phyloP scores from a whole-genome alignment of 306 rosid genomes.

The Purshia tridentata region DNA sequence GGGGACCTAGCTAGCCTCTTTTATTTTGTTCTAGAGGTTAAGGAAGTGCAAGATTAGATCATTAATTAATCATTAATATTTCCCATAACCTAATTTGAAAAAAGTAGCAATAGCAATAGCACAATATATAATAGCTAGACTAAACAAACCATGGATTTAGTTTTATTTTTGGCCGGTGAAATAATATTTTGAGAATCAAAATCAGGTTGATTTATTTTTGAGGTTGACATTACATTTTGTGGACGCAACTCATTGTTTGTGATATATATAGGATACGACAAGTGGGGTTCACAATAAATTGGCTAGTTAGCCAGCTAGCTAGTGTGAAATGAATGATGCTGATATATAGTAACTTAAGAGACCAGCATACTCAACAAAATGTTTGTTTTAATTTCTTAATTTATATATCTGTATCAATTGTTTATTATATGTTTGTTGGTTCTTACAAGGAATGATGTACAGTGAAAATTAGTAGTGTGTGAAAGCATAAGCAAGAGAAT shows the following conservation, averaged over 20 bases:
- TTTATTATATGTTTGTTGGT: too few relatives aligned
- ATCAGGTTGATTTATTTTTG: background rate
- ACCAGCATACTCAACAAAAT: background rate
- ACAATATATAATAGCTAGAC: background rate
- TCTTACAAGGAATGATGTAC: too few relatives aligned
- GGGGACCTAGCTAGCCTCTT: too few relatives aligned
- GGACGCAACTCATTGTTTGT: conserved; percentile 2
- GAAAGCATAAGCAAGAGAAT: conserved; percentile 10
- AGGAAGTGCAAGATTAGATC: background rate
- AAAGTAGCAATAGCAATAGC: background rate
- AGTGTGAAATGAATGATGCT: conserved; percentile 23
- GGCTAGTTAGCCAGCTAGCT: background rate
- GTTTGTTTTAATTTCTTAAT: background rate
- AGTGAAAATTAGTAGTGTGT: background rate
- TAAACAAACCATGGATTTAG: background rate
- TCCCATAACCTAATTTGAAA: background rate
- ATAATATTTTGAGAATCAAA: background rate
- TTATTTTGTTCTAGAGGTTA: background rate
- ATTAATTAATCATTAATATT: background rate
- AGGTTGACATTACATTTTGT: background rate
- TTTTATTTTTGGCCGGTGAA: conserved; percentile 1
- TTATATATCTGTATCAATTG: too few relatives aligned
- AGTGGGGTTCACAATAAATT: background rate
- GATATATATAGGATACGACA: conserved; percentile 6
- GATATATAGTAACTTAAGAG: background rate